These are phyloP conservation scores for Flaveria bidentis DNA, from an alignment of 129 eudicot genomes.

Conservation along the genomic window DNA sequence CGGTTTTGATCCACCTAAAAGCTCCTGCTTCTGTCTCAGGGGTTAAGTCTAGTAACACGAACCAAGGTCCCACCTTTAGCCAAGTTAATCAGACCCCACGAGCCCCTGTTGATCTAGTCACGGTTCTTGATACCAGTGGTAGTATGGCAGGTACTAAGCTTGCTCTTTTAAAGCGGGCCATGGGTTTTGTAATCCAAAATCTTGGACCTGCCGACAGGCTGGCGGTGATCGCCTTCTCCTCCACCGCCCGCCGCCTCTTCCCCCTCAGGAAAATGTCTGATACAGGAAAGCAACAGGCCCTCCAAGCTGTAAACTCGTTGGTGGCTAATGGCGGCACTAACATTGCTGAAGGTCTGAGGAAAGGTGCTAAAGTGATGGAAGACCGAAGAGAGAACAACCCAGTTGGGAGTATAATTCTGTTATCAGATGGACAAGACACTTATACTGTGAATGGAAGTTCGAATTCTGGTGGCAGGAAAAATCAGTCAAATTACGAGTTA, in stretches of 20 bases:
- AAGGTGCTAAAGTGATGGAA: slow-evolving; percentile 75
- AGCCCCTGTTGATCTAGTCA: slow-evolving; percentile 88
- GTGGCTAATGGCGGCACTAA: slow-evolving; percentile 85
- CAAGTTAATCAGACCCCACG: slow-evolving; percentile 62
- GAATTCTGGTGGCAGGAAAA: slow-evolving; percentile 28
- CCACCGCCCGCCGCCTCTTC: slow-evolving; percentile 77
- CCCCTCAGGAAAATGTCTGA: slow-evolving; percentile 83
- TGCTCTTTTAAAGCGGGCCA: slow-evolving; percentile 78
- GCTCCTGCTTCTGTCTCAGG: slow-evolving; percentile 61
- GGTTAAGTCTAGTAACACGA: slow-evolving; percentile 32
- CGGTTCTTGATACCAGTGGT: slow-evolving; percentile 91
- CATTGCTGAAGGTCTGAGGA: slow-evolving; percentile 86
- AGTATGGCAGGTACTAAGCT: slow-evolving; percentile 96
- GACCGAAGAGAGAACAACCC: slow-evolving; percentile 83
- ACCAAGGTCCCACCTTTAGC: slow-evolving; percentile 37
- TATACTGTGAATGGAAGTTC: slow-evolving; percentile 47
- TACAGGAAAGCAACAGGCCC: slow-evolving; percentile 62
- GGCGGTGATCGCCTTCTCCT: slow-evolving; percentile 86
- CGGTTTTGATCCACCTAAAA: slow-evolving; percentile 62
- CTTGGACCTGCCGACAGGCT: slow-evolving; percentile 82
- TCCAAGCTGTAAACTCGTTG: slow-evolving; percentile 78
- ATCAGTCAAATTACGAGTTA: slow-evolving; percentile 39
- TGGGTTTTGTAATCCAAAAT: slow-evolving; percentile 88
- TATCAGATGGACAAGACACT: slow-evolving; percentile 92
- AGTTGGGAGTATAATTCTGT: slow-evolving; percentile 78